Conservation (phyloP, 2,329 filamentous ascomycete species). For the Penicillium sp. region DNA sequence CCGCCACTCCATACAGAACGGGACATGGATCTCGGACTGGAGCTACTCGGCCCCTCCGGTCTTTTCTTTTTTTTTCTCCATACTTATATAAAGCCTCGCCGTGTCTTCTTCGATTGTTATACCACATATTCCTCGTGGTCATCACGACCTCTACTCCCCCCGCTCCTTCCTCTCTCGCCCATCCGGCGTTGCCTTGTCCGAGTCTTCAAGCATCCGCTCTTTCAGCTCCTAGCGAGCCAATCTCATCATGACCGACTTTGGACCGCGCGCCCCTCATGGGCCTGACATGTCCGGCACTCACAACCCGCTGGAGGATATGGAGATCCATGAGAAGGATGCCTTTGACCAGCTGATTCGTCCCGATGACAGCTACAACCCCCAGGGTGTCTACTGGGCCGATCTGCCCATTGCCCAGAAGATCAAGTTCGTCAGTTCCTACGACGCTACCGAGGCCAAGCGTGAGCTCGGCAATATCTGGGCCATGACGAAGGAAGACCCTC, state of each 20-base stretch:
- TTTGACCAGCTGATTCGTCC: conserved; percentile 80
- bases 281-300: conserved; percentile 45
- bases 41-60: neutral
- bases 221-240: neutral
- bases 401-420: conserved; percentile 65
- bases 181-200: neutral
- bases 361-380: conserved; percentile 76
- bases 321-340: conserved; percentile 53
- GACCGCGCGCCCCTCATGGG: conserved; percentile 44
- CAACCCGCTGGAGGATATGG: conserved; percentile 49
- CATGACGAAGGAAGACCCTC: conserved; percentile 82
- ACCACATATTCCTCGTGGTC: neutral
- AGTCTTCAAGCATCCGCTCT: neutral
- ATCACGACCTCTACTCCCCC: too few species aligned
- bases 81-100: neutral
- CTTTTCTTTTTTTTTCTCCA: neutral
- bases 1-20: neutral
- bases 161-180: neutral
- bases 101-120: neutral
- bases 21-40: neutral
- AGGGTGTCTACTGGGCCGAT: conserved; percentile 92
- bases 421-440: conserved; percentile 69
- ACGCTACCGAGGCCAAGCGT: conserved; percentile 61
- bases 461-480: conserved; percentile 64
- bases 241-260: conserved; percentile 35